Conservation (phyloP, 2,329 filamentous ascomycete genomes). For the Xylariomycetidae sp. region DNA sequence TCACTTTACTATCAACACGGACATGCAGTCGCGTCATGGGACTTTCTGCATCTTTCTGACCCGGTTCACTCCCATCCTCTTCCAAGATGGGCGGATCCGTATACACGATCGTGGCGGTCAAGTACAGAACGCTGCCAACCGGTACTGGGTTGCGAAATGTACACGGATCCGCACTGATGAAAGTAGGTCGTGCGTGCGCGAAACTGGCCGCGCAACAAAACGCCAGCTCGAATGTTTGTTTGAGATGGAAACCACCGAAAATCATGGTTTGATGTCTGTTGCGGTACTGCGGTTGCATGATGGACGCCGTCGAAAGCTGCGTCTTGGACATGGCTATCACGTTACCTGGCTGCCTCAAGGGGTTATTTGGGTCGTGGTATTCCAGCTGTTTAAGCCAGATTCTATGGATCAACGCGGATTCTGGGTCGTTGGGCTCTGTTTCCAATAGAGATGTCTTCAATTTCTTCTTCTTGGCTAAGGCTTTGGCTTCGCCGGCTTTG, state of each 20-base stretch:
- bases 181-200: conserved; percentile 64
- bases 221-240: conserved; percentile 70
- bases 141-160: conserved; percentile 74
- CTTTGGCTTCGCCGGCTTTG: conserved; percentile 57
- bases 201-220: conserved; percentile 72
- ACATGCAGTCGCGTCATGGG: conserved; percentile 56
- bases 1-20: conserved; percentile 66
- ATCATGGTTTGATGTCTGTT: conserved; percentile 69
- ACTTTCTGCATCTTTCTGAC: conserved; percentile 17
- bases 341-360: conserved; percentile 29
- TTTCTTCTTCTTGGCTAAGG: conserved; percentile 56
- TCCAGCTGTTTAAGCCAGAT: conserved; percentile 68
- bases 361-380: conserved; percentile 43
- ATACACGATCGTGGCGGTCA: conserved; percentile 68
- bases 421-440: conserved; percentile 65
- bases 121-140: conserved; percentile 68
- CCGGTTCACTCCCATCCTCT: conserved; percentile 42
- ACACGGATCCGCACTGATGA: conserved; percentile 67
- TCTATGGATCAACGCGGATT: conserved; percentile 66
- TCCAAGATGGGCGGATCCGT: conserved; percentile 54
- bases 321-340: conserved; percentile 56
- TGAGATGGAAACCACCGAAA: conserved; percentile 70
- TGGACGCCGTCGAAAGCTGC: conserved; percentile 56
- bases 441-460: conserved; percentile 58
- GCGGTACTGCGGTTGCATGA: conserved; percentile 64